phyloP scores from a whole-genome alignment of 228 moss, liverwort and hornwort genomes.

The Sphagnum magellanicum region DNA sequence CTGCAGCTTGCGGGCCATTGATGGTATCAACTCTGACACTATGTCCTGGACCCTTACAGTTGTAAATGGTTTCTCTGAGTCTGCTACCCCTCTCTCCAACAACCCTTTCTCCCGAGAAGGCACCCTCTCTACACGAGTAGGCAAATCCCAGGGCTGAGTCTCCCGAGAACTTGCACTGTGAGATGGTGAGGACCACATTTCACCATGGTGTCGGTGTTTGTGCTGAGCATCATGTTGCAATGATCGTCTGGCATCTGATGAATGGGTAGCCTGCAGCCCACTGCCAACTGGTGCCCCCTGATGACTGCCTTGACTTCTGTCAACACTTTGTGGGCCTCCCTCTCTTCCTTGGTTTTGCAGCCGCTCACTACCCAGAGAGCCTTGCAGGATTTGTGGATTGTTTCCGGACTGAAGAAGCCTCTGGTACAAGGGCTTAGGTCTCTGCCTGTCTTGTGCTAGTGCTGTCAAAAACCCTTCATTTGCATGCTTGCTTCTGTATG shows the following conservation, averaged over 20 bases:
- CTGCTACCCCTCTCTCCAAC: conserved; percentile 50
- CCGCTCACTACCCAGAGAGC: conserved; percentile 63
- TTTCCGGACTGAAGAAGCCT: conserved; percentile 57
- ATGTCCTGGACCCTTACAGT: conserved; percentile 72
- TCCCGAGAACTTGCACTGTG: conserved; percentile 74
- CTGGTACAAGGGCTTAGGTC: conserved; percentile 62
- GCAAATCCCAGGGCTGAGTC: conserved; percentile 34
- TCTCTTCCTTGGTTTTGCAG: conserved; percentile 47
- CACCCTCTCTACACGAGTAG: conserved; percentile 51
- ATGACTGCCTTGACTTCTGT: conserved; percentile 61
- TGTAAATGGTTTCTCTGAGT: conserved; percentile 49
- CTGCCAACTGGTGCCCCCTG: conserved; percentile 37
- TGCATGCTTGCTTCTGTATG: conserved; percentile 58
- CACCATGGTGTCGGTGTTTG: conserved; percentile 38
- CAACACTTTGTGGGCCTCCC: conserved; percentile 47
- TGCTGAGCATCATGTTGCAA: conserved; percentile 46
- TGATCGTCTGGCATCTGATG: conserved; percentile 46
- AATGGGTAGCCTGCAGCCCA: conserved; percentile 36
- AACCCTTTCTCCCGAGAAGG: conserved; percentile 44
- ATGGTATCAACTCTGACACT: conserved; percentile 70
- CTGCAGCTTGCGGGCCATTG: conserved; percentile 85
- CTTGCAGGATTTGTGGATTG: conserved; percentile 64
- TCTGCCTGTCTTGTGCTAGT: conserved; percentile 55
- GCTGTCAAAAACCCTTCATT: conserved; percentile 34
- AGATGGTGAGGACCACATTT: conserved; percentile 80